Percentiles rank a stretch among this genome's conserved stretches.
Conservation (phyloP, 2,329 filamentous ascomycete species). For the Piedraia hortae region DNA sequence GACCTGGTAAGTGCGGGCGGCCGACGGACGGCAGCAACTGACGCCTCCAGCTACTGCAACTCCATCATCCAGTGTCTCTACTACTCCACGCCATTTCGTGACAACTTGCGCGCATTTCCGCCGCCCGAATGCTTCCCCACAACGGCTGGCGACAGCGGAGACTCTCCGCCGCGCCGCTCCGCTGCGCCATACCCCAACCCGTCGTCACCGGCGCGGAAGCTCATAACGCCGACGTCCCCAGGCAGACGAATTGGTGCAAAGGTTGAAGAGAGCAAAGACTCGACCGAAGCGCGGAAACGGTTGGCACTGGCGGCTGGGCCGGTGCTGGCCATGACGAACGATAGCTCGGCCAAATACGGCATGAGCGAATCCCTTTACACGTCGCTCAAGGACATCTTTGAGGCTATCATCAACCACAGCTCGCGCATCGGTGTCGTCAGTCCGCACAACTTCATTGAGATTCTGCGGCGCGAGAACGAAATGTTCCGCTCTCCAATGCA, state of each 20-base stretch:
- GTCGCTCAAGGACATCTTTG: slow-evolving; percentile 84
- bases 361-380: slow-evolving; percentile 94
- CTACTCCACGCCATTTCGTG: slow-evolving; percentile 79
- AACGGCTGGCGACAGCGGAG: slow-evolving; percentile 23
- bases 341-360: slow-evolving; percentile 53
- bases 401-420: slow-evolving; percentile 55
- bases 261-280: slow-evolving; percentile 80
- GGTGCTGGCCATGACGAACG: slow-evolving; percentile 57
- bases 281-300: slow-evolving; percentile 95
- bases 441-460: slow-evolving; percentile 76
- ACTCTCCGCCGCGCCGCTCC: slow-evolving; percentile 12
- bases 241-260: slow-evolving; percentile 30
- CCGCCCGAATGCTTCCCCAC: slow-evolving; percentile 38
- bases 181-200: slow-evolving; percentile 13
- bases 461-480: slow-evolving; percentile 80
- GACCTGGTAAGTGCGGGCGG: slow-evolving; percentile 47
- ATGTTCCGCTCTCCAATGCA: slow-evolving; percentile 96
- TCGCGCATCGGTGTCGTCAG: slow-evolving; percentile 74
- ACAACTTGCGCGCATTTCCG: slow-evolving; percentile 81
- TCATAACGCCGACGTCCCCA: slow-evolving; percentile 25
- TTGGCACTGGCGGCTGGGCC: slow-evolving; percentile 70
- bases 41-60: slow-evolving; percentile 58
- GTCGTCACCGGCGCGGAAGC: slow-evolving; percentile 17
- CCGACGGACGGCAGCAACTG: not conserved
- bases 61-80: slow-evolving; percentile 94